These are phyloP conservation scores for Yamadazyma diospyri DNA, from an alignment of 1,139 yeast species.

Conservation along the genomic window DNA sequence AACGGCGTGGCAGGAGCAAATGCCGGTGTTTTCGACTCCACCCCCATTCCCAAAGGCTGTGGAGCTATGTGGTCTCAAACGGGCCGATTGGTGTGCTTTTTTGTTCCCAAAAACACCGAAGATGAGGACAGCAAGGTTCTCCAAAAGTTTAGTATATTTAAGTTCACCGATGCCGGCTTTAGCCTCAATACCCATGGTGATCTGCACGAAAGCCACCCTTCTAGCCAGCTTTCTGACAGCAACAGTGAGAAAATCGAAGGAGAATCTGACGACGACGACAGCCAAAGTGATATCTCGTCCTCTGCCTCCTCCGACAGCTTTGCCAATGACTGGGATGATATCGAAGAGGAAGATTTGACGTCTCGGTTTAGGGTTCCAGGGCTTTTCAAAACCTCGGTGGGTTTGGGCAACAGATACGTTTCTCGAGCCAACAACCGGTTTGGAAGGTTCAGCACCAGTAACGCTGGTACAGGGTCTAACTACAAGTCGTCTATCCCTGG, in stretches of 20 bases:
- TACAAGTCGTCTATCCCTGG: slow-evolving; percentile 16
- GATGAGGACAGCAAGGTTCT: slow-evolving; percentile 25
- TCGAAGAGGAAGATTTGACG: slow-evolving; percentile 44
- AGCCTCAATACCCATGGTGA: slow-evolving; percentile 20
- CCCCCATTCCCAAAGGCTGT: slow-evolving; percentile 90
- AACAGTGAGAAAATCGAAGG: slow-evolving; percentile 13
- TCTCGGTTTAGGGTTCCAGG: slow-evolving; percentile 45
- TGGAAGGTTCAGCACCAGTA: slow-evolving; percentile 17
- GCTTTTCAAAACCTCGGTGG: slow-evolving; percentile 37
- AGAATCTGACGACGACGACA: slow-evolving; percentile 8
- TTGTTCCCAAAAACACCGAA: slow-evolving; percentile 52
- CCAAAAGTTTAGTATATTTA: slow-evolving; percentile 35
- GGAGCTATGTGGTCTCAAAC: slow-evolving; percentile 85
- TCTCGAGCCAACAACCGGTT: slow-evolving; percentile 13
- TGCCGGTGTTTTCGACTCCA: slow-evolving; percentile 53
- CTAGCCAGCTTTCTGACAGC: slow-evolving; percentile 8
- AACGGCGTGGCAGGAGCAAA: slow-evolving; percentile 15
- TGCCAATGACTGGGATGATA: slow-evolving; percentile 49
- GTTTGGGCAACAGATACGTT: slow-evolving; percentile 32
- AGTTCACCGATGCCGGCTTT: slow-evolving; percentile 39
- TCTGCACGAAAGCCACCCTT: slow-evolving; percentile 11
- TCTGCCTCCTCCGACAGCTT: slow-evolving; percentile 42
- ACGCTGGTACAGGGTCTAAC: slow-evolving; percentile 17
- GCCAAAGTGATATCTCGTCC: slow-evolving; percentile 12
- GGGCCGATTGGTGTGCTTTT: slow-evolving; percentile 80